Evolutionary conservation across 192 early-diverging fungal species (phyloP).

Genomic region (Pilaira anomala): DNA sequence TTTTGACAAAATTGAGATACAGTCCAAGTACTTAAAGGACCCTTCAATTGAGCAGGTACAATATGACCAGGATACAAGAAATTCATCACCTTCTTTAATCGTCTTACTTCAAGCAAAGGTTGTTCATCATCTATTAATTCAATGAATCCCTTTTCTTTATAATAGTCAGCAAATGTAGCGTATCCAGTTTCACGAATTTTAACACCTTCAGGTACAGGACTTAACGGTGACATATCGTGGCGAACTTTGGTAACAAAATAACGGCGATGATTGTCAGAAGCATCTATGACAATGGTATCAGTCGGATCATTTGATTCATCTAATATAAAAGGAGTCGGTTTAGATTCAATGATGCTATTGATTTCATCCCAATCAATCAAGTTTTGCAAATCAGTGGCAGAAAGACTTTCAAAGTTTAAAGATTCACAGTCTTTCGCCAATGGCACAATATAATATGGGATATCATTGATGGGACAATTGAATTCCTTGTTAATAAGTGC

Average conservation of each 20-base stretch:
- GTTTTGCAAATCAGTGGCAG: slow-evolving; percentile 4
- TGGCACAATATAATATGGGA: slow-evolving; percentile 59
- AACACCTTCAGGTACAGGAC: slow-evolving; percentile 16
- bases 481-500: slow-evolving; percentile 48
- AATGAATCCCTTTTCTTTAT: slow-evolving; percentile 27
- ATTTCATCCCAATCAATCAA: slow-evolving; percentile 52
- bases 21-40: slow-evolving; percentile 24
- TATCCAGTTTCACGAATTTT: slow-evolving; percentile 30
- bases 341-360: slow-evolving; percentile 6
- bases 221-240: slow-evolving; percentile 29
- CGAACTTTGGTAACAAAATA: slow-evolving; percentile 44
- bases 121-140: slow-evolving; percentile 23
- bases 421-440: slow-evolving; percentile 21
- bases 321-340: slow-evolving; percentile 19
- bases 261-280: slow-evolving; percentile 38
- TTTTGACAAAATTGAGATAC: slow-evolving; percentile 40
- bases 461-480: slow-evolving; percentile 43
- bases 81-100: slow-evolving; percentile 43
- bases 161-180: slow-evolving; percentile 42
- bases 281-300: slow-evolving; percentile 39
- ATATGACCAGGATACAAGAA: slow-evolving; percentile 36
- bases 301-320: slow-evolving; percentile 16
- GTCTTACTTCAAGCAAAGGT: slow-evolving; percentile 37
- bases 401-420: slow-evolving; percentile 34
- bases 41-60: slow-evolving; percentile 23